Evolutionary conservation across 441 rosid species (phyloP), one percentile per base, ranked within the genome.

Genomic region (Erysimum pusillum): DNA sequence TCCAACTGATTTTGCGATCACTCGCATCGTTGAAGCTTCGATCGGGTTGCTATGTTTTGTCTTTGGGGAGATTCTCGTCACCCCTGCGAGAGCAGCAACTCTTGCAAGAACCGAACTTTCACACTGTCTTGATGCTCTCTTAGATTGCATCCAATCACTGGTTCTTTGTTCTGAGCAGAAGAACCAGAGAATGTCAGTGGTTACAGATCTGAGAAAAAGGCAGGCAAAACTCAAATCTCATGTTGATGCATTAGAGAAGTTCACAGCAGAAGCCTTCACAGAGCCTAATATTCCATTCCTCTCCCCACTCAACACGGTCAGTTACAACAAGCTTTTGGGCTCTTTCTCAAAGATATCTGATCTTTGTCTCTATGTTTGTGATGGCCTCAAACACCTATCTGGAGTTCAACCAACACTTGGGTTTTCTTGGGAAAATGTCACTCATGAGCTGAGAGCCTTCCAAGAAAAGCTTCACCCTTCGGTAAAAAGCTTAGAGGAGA

Each of bases 271-370:
- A 75, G 98, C 96, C 13, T 74, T 83, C 41, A 17, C 57, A 9
- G 97, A 90, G 80, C 96, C 97, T 13, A 83, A 83, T 56, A 73
- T 93, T 76, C 84, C 90, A 77, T 87, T 91, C 83, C 61, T 66
- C 63, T 83, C 84, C n/a, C 91, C 87, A 36, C 89, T 90, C 69
- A 81, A 85, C 13, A 68, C 67, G 2, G 69, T 60, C 46, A 75
- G 84, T 70, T 81, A 88, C 84, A 46, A 58, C 3, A 76, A 82
- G 69, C 69, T 91, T 80, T 71, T 75, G 34, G 84, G 63, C 18
- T 84, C 87, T 35, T 60, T 89, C 17, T 64, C 84, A 52, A 86
- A 78, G 61, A 77, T 82, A 71, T 72, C 76, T 36, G 88, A 89
- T 77, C 80, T 90, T 20, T 58, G 84, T 38, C 81, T 80, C 60